phyloP scores from a whole-genome alignment of 495 filamentous ascomycete species.

The Aspergillus saccharolyticus region DNA sequence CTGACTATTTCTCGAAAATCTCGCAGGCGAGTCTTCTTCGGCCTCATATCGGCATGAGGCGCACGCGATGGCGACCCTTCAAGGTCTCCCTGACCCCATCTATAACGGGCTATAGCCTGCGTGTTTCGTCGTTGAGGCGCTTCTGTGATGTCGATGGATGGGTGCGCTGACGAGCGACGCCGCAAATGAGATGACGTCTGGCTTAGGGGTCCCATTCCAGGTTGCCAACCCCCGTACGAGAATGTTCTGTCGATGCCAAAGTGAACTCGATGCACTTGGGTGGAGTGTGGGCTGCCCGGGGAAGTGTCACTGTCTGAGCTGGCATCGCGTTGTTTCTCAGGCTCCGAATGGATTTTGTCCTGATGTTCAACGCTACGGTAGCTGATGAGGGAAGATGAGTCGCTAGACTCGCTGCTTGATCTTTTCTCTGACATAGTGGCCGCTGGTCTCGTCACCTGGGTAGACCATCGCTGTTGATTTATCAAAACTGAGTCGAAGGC shows the following conservation, averaged over 20 bases:
- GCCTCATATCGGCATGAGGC: background rate
- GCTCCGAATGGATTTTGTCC: background rate
- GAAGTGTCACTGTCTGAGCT: background rate
- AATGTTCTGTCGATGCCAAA: slow-evolving; percentile 12
- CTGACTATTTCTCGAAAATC: slow-evolving; percentile 1
- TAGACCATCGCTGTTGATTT: background rate
- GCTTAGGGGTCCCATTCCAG: background rate
- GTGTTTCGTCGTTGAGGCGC: background rate
- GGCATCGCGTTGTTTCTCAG: background rate
- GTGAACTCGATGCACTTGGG: slow-evolving; percentile 10
- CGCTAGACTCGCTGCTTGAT: background rate
- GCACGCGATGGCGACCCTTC: background rate
- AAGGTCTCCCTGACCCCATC: background rate
- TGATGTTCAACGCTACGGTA: background rate
- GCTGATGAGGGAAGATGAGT: background rate
- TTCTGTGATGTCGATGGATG: slow-evolving; percentile 11
- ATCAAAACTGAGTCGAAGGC: background rate
- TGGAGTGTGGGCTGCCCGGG: background rate
- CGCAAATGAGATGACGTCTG: background rate
- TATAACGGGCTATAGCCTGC: background rate
- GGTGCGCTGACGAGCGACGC: slow-evolving; percentile 1
- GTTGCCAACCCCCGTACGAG: slow-evolving; percentile 7
- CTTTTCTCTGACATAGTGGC: background rate
- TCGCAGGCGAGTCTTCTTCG: background rate
- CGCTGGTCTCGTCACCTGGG: background rate